Base-by-base conservation (phyloP, 345 rosid genomes). In the Gossypium raimondii region DNA sequence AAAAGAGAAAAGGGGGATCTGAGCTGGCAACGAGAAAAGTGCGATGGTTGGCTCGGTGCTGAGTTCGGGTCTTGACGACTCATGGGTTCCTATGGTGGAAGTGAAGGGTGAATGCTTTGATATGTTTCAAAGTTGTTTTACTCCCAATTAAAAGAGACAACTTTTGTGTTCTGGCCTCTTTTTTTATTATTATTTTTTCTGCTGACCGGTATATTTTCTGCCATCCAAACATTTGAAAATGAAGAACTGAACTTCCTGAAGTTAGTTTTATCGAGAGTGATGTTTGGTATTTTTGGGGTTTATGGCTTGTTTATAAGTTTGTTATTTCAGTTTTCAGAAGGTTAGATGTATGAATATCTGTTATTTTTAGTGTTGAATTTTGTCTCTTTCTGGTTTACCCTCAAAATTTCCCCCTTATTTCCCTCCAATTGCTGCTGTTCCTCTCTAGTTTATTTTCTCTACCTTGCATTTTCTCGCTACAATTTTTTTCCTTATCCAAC, bases 341-440 rank as follows among this genome's bases (percentile, higher is more conserved):
- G 66, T 61, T 61, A 27, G 2, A 34, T 34, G 29, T 11, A 1
- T 59, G 63, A 59, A 59, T 59, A 59, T 4, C 25, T 59, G 16
- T 0, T 7, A 24, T 59, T 57, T 57, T 29, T 8, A 7, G 66
- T 61, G 18, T 29, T 29, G 41, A 61, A 27, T 14, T 7, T 38
- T 63, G 20, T 62, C 45, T 66, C 69, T 11, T 45, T 45, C 70
- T 66, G 53, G 53, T 66, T 66, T 64, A 22, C 38, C 34, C 53
- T 44, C 52, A 13, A 34, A 34, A 5, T 34, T 34, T 12, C 22
- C 18, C 24, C 45, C 20, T 9, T 44, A 4, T 20, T 44, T 5
- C 29, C 14, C 53, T 44, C 53, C 70, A 66, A 20, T 66, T 44
- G 20, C 53, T 29, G 45, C 70, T 11, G 52, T 2, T 34, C n/a